Evolutionary conservation across 495 filamentous ascomycete species (phyloP), one percentile per base, ranked within the genome.

Genomic region (Penicillium malachiteum): DNA sequence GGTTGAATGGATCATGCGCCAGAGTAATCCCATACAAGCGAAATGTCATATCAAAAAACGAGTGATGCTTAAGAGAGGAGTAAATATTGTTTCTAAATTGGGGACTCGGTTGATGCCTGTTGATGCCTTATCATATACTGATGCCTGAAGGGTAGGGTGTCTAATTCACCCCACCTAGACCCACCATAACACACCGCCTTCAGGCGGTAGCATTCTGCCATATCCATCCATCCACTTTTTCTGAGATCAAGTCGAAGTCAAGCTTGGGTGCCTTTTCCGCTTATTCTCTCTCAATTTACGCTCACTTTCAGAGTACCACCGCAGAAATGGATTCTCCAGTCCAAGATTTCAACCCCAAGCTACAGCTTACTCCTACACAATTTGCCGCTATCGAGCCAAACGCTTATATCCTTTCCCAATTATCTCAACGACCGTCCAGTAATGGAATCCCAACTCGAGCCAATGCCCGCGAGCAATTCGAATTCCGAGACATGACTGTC

Each of bases 371-470:
- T 0, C 86, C 87, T 43, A 81, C 83, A 32, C 88, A 89, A 64
- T 96, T 96, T 70, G 91, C 92, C 54, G 91, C 92, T 56, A 85
- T 98, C 69, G 87, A 91, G 54, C 94, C 94, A 7, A 84, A 86
- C 58, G 85, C 90, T 33, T 97, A 88, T 78, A 91, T 97, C 48
- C 87, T 92, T 67, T 88, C 90, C 31, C 91, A 92, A 65, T 88
- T 98, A 55, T 77, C 85, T 37, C 80, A 84, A n/a, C 65, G 81
- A 26, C 59, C 65, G 81, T 21, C 59, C 76, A 33, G 62, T 80
- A n/a, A 74, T 75, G 54, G 73, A 76, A 34, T 83, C n/a, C 73
- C 84, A 14, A 71, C 80, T 34, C 88, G 93, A 58, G 87, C 91
- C 60, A 94, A 92, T 70, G 88, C 87, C 51, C 91, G 94, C 55